Evolutionary conservation across 2,329 filamentous ascomycete genomes (phyloP).

Genomic region (Ciborinia camelliae): DNA sequence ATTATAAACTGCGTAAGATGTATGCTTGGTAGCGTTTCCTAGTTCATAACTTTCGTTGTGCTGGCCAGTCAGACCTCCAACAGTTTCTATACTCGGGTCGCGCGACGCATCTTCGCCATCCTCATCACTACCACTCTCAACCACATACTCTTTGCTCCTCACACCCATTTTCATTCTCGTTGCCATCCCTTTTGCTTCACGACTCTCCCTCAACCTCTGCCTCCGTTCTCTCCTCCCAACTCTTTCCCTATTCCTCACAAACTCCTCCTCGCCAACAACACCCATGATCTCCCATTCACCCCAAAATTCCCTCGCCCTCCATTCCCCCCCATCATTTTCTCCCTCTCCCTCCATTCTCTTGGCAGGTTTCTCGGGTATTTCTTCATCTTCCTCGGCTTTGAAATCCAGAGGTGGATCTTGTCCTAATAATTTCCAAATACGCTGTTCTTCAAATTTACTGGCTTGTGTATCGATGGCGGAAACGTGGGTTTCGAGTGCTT

Average conservation of each 20-base stretch:
- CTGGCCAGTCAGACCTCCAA: neutral
- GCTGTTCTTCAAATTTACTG: conserved; percentile 32
- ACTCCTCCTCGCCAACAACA: conserved; percentile 26
- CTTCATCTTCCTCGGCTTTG: conserved; percentile 20
- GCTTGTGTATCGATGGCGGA: conserved; percentile 28
- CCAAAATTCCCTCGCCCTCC: conserved; percentile 34
- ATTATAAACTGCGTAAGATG: conserved; percentile 17
- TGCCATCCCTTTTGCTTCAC: neutral
- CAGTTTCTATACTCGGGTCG: neutral
- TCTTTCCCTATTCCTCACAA: conserved; percentile 27
- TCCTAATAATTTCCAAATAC: conserved; percentile 34
- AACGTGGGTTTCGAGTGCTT: conserved; percentile 12
- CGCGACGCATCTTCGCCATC: neutral
- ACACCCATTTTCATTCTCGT: neutral
- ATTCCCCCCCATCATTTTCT: conserved; percentile 22
- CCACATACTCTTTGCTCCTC: neutral
- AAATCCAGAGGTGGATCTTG: conserved; percentile 32
- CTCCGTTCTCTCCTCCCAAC: conserved; percentile 23
- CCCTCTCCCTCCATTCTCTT: conserved; percentile 2
- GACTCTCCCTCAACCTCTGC: neutral
- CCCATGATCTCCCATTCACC: conserved; percentile 36
- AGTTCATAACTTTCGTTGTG: neutral
- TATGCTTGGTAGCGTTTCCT: neutral
- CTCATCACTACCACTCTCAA: conserved; percentile 15
- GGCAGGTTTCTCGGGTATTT: conserved; percentile 17